Conservation (phyloP, 2,329 filamentous ascomycete species). For the Capronia coronata region DNA sequence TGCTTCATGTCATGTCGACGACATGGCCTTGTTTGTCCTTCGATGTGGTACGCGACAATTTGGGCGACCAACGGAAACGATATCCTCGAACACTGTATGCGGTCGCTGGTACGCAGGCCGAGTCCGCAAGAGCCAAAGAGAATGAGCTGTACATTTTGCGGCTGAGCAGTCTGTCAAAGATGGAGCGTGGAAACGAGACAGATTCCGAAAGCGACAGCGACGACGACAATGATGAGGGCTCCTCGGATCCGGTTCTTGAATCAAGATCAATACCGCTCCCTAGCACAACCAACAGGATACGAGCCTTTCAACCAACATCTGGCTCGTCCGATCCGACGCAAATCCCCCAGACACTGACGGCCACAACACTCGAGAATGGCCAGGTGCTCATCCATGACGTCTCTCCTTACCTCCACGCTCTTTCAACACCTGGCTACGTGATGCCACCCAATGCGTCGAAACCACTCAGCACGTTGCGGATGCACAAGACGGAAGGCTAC, state of each 20-base stretch:
- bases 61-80: conserved; percentile 84
- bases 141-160: conserved; percentile 96
- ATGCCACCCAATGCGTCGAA: conserved; percentile 80
- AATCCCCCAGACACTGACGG: conserved; percentile 75
- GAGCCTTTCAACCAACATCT: conserved; percentile 67
- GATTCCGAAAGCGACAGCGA: conserved; percentile 65
- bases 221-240: conserved; percentile 60
- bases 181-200: conserved; percentile 66
- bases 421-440: conserved; percentile 78
- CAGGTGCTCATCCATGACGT: conserved; percentile 92
- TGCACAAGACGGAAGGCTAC: conserved; percentile 91
- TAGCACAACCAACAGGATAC: conserved; percentile 89
- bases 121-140: conserved; percentile 65
- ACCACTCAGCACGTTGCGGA: conserved; percentile 76
- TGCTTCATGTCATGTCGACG: conserved; percentile 90
- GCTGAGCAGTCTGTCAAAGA: conserved; percentile 82
- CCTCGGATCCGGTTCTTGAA: conserved; percentile 83
- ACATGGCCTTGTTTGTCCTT: conserved; percentile 97
- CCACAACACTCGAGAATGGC: conserved; percentile 79
- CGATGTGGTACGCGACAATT: conserved; percentile 76
- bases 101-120: conserved; percentile 90
- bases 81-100: conserved; percentile 95
- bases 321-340: conserved; percentile 59
- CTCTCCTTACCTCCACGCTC: conserved; percentile 77
- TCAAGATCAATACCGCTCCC: conserved; percentile 79